These are phyloP conservation scores for Didymella exigua DNA, from an alignment of 2,329 filamentous ascomycete species.

Conservation along the genomic window DNA sequence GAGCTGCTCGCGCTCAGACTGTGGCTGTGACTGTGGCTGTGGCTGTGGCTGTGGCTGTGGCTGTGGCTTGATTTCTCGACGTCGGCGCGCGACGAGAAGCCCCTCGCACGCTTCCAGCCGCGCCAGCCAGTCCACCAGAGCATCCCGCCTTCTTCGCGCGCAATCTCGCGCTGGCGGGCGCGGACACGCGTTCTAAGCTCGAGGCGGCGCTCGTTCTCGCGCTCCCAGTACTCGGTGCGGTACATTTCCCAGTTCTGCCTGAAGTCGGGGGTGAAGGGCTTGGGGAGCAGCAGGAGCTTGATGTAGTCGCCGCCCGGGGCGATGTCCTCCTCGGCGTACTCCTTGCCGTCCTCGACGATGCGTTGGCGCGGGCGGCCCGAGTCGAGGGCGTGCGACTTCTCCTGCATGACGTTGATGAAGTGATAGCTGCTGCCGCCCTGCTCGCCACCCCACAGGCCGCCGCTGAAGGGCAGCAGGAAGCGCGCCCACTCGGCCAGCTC, in stretches of 20 bases:
- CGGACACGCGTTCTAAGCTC: slow-evolving; percentile 73
- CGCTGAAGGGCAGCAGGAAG: slow-evolving; percentile 77
- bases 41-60: slow-evolving; percentile 9
- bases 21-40: slow-evolving; percentile 15
- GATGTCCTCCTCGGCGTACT: slow-evolving; percentile 83
- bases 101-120: slow-evolving; percentile 51
- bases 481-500: slow-evolving; percentile 74
- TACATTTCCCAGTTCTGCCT: slow-evolving; percentile 97
- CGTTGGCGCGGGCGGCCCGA: slow-evolving; percentile 34
- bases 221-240: slow-evolving; percentile 93
- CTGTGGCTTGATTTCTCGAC: slow-evolving; percentile 35
- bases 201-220: slow-evolving; percentile 87
- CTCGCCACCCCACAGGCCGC: slow-evolving; percentile 44
- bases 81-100: slow-evolving; percentile 35
- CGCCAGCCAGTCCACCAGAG: slow-evolving; percentile 86
- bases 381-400: slow-evolving; percentile 37
- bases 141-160: slow-evolving; percentile 72
- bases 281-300: slow-evolving; percentile 86
- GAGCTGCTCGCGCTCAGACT: slow-evolving; percentile 7
- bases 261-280: slow-evolving; percentile 93
- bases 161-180: slow-evolving; percentile 69
- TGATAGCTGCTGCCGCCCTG: slow-evolving; percentile 73
- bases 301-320: slow-evolving; percentile 89
- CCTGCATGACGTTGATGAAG: slow-evolving; percentile 68
- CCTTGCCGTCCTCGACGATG: slow-evolving; percentile 63